Evolutionary conservation across 768 basidiomycete species (phyloP), one percentile per base, ranked within the genome.

Genomic region (Nevesoporus exiguus): DNA sequence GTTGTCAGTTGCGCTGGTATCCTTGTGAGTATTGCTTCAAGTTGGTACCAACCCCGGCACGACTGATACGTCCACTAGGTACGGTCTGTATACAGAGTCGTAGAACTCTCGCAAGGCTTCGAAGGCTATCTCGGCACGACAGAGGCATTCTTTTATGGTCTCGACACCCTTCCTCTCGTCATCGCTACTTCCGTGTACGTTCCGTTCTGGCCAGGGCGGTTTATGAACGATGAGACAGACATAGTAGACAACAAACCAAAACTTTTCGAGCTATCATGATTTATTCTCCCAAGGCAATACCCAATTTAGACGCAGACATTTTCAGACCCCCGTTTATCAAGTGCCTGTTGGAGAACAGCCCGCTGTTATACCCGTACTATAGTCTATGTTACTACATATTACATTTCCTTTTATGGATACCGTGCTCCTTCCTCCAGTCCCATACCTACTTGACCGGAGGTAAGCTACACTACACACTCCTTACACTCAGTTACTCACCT

Each of bases 91-190:
- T 90, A 82, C 71, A 78, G 78, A 64, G 76, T 77, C 11, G 72
- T 77, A 17, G 87, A 90, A 59, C 74, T 82, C 27, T 78, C 81
- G 3, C 72, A 86, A 66, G 88, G 88, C n/a, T 87, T 73, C 66
- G 54, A 67, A 22, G 85, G 85, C 3, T 71, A 73, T 34, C 75
- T 89, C 19, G 76, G 80, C 7, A 82, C 76, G 2, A 78, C 77
- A 5, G 86, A 89, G 65, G 67, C 63, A 3, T 81, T 76, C 59
- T 88, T 90, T 66, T 90, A 88, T 63, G 79, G 71, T 2, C 73
- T 89, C 36, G 83, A 91, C 65, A 80, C 85, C 0, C 73, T 88
- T 5, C 87, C 86, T 8, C 74, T 88, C 8, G 77, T 84, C 55
- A 64, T 88, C 30, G 84, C 85, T 24, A 78, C 84, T 41, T 67